Evolutionary conservation across 805 yeast species (phyloP), one percentile per base, ranked within the genome.

Genomic region (Tetrapisispora nanseiensis): DNA sequence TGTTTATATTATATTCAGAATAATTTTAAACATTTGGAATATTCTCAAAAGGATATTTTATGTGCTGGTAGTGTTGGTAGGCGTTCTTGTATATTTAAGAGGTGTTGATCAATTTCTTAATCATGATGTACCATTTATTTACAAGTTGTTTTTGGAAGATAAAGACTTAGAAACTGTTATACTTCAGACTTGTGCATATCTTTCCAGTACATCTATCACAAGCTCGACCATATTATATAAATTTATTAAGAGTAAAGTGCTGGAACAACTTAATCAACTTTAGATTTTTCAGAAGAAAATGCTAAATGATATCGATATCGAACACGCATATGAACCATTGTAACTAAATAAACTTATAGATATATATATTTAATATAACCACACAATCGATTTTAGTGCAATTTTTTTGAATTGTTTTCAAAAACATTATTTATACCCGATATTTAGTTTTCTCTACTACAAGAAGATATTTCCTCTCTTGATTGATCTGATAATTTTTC

Each of bases 11-110:
- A 33, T 52, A 1, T 56, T 60, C 50, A 57, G 58, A 33, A 26
- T 65, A 23, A 28, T 66, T 12, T 51, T 54, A 42, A 66, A 63
- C 43, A 48, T 63, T 5, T 46, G 51, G 27, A 52, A 55, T 3
- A 46, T 59, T 2, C 11, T 66, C 27, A 66, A 54, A 43, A 47
- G 55, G 23, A 13, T 53, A 1, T 18, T 58, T 0, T 43, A 55
- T n/a, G 15, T 58, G 1, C 13, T 43, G 1, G 12, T 59, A 13
- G 20, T 57, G 0, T 22, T 55, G 2, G 12, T 57, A 0, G 49
- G 41, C 4, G 34, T 54, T 6, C 55, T 63, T 50, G 37, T 65
- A 15, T 65, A 63, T 35, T n/a, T 56, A 16, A 52, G 71, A 38
- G 71, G 71, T 1, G 42, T 52, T 10, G 52, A 51, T 11, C 53